Evolutionary conservation across 768 basidiomycete genomes (phyloP), one percentile per base, ranked within the genome.

Genomic region (Gloeostereum incarnatum): DNA sequence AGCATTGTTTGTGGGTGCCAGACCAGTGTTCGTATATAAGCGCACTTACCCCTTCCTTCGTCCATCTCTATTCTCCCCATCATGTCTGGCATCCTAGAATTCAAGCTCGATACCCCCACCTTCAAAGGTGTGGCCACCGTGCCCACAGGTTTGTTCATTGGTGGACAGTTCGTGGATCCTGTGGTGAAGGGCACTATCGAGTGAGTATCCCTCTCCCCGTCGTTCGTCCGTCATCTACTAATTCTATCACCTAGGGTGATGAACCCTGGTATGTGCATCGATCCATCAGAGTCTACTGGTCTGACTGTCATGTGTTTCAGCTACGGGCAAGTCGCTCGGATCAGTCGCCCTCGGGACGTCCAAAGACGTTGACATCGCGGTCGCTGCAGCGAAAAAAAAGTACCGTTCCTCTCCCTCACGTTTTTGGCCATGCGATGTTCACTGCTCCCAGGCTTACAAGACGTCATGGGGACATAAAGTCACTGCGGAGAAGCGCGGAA

Each of bases 331-430:
- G 49, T 45, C 64, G 22, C 61, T 71, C 49, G 65, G 69, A 7
- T 33, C 59, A 16, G 54, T 80, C 45, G 50, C 67, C 2, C 66
- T 69, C 48, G 81, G 66, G 18, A 69, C 68, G 4, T 24, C 60
- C 8, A 66, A 71, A 43, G 83, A 86, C 46, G 71, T 86, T 40
- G 75, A 86, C 55, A 46, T 46, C 30, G 82, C 82, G 1, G 82
- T 84, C 46, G 53, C 58, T 3, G 73, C 65, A 25, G 78, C 81
- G 0, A 65, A 71, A 36, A 68, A 63, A 45, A 73, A 31, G 8
- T 8, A 14, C 26, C 26, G 26, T 8, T 27, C 8, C 8, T 27
- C 14, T n/a, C 26, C 8, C 14, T 27, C 9, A 14, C 14, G 14
- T 27, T 8, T 27, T 27, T 27, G 26, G 9, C 26, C 14, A 8